Conservation (phyloP, 208 protist species). For the Hexamita inflata region DNA sequence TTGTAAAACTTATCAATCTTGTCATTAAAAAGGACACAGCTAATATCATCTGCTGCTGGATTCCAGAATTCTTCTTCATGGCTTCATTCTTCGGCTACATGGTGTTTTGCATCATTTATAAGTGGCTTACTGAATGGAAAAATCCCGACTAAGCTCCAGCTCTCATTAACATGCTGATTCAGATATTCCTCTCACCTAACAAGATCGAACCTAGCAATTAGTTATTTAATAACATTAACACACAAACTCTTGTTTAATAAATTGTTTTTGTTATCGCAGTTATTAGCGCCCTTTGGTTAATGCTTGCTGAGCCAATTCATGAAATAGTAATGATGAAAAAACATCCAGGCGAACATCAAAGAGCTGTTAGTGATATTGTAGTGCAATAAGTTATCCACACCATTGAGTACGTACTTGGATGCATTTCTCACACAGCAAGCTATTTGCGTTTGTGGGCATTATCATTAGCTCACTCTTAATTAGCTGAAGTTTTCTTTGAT, state of each 20-base stretch:
- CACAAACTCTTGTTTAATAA: constrained; percentile 28
- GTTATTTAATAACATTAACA: background rate
- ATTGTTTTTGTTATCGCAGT: constrained; percentile 31
- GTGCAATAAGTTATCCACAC: constrained; percentile 95
- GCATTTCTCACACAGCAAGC: constrained; percentile 97
- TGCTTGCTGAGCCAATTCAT: constrained; percentile 1
- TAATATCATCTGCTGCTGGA: constrained; percentile 32
- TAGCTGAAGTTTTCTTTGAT: constrained; percentile 38
- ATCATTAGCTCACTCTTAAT: constrained; percentile 83
- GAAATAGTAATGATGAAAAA: background rate
- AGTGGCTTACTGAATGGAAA: constrained; percentile 46
- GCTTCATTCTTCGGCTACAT: constrained; percentile 48
- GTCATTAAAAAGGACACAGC: constrained; percentile 26
- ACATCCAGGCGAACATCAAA: constrained; percentile 20
- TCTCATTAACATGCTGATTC: constrained; percentile 68
- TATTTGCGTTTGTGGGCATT: constrained; percentile 99
- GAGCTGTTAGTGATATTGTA: constrained; percentile 75
- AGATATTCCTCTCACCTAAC: constrained; percentile 67
- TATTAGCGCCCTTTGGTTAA: constrained; percentile 17
- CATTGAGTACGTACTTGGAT: constrained; percentile 94
- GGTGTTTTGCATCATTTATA: constrained; percentile 45
- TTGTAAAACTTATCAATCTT: constrained; percentile 36
- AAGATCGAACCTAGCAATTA: background rate
- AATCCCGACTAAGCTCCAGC: constrained; percentile 51
- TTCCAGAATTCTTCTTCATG: constrained; percentile 50